Percentiles rank a stretch among this genome's conserved stretches.
Conservation (phyloP, 1,139 yeast genomes). For the Keqinozyma sinolaborantium region DNA sequence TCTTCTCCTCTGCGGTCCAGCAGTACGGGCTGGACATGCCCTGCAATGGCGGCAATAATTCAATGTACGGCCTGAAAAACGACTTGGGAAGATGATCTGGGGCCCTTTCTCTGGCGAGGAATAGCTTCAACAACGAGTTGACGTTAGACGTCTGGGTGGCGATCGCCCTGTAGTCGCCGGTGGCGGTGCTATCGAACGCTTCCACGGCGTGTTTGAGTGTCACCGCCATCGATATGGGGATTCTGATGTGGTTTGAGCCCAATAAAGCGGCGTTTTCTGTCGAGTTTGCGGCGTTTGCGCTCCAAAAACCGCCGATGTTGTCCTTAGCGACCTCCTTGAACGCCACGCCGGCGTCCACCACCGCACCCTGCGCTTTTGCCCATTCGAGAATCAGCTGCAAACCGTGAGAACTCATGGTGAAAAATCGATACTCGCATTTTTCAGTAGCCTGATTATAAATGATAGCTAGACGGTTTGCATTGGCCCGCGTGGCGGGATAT, state of each 20-base stretch:
- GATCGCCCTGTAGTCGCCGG: conserved; percentile 15
- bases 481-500: too few relatives aligned
- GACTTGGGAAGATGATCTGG: conserved; percentile 12
- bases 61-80: conserved; percentile 48
- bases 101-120: conserved; percentile 36
- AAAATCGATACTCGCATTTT: too few relatives aligned
- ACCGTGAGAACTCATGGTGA: neutral
- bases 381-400: conserved; percentile 33
- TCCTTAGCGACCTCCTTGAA: conserved; percentile 18
- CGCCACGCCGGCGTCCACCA: conserved; percentile 21
- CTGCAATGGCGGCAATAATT: conserved; percentile 50
- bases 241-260: conserved; percentile 19
- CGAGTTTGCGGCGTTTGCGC: conserved; percentile 3
- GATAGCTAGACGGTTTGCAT: too few relatives aligned
- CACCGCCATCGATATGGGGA: conserved; percentile 38
- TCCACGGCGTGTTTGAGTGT: conserved; percentile 41
- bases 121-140: conserved; percentile 47
- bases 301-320: conserved; percentile 40
- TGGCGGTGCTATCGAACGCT: conserved; percentile 23
- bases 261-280: conserved; percentile 6
- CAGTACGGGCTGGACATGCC: conserved; percentile 58
- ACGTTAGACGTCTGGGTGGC: conserved; percentile 21
- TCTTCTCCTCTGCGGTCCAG: conserved; percentile 54
- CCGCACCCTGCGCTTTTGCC: conserved; percentile 50
- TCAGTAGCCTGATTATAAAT: too few relatives aligned